phyloP scores from a whole-genome alignment of 768 basidiomycete species.

The Auricularia auricula-judae region DNA sequence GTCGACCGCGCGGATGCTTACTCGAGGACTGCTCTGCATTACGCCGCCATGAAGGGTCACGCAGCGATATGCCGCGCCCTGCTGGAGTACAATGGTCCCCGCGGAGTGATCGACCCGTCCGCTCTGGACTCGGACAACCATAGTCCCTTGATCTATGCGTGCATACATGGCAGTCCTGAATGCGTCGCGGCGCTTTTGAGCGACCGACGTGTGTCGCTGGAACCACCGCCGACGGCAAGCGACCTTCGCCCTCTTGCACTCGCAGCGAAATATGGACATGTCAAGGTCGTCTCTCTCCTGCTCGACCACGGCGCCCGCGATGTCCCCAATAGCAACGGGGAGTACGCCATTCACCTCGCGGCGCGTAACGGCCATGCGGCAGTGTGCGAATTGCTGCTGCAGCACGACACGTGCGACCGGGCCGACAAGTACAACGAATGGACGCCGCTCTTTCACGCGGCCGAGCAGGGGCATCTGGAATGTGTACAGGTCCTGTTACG shows the following conservation, averaged over 20 bases:
- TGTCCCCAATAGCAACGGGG: conserved; percentile 85
- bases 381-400: conserved; percentile 69
- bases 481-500: conserved; percentile 73
- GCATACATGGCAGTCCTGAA: conserved; percentile 69
- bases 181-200: conserved; percentile 78
- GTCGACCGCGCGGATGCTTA: conserved; percentile 76
- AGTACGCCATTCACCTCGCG: conserved; percentile 93
- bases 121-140: conserved; percentile 87
- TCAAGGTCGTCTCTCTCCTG: conserved; percentile 69
- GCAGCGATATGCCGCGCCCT: conserved; percentile 63
- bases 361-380: conserved; percentile 83
- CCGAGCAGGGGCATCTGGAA: conserved; percentile 66
- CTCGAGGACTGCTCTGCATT: conserved; percentile 88
- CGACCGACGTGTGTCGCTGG: conserved; percentile 53
- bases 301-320: conserved; percentile 68
- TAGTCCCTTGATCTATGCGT: conserved; percentile 89
- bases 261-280: conserved; percentile 82
- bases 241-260: conserved; percentile 82
- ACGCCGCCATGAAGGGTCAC: conserved; percentile 91
- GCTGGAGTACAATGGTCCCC: conserved; percentile 50
- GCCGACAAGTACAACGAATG: conserved; percentile 97
- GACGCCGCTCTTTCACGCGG: conserved; percentile 95
- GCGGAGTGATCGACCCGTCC: conserved; percentile 27
- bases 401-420: conserved; percentile 68
- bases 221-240: conserved; percentile 42